These are phyloP conservation scores for Moniliophthora roreri DNA, from an alignment of 1,284 basidiomycete genomes.

Conservation along the genomic window DNA sequence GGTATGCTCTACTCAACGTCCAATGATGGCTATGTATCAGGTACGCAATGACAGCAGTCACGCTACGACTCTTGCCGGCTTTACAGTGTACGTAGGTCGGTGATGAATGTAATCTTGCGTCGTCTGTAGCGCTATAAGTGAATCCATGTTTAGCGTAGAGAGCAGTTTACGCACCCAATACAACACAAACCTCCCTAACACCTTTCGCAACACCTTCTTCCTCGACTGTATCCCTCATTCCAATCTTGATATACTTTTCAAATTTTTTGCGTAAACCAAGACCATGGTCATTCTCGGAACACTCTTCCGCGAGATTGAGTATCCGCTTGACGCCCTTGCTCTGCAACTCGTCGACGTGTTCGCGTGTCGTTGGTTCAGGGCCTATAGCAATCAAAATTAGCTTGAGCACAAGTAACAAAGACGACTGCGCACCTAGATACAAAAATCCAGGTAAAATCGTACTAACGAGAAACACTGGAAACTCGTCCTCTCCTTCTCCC, in stretches of 20 bases:
- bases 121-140: constrained; percentile 53
- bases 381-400: constrained; percentile 46
- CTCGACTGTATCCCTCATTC: constrained; percentile 94
- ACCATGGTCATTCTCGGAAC: constrained; percentile 76
- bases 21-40: constrained; percentile 96
- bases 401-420: not conserved
- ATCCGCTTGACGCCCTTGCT: constrained; percentile 84
- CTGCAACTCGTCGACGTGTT: constrained; percentile 75
- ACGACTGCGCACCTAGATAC: constrained; percentile 39
- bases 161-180: constrained; percentile 67
- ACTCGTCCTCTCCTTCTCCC: constrained; percentile 45
- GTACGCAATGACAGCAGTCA: constrained; percentile 97
- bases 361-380: constrained; percentile 75
- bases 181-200: constrained; percentile 81
- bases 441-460: constrained; percentile 90
- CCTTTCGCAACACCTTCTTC: constrained; percentile 87
- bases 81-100: constrained; percentile 97
- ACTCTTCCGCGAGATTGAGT: constrained; percentile 90
- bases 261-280: constrained; percentile 68
- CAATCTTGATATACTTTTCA: constrained; percentile 82
- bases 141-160: not conserved
- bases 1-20: constrained; percentile 89
- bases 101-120: constrained; percentile 84
- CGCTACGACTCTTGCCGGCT: constrained; percentile 93
- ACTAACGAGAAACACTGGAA: constrained; percentile 73